A percentile compares a stretch with the other conserved stretches of the same genome.
Conservation (phyloP, 371 early-diverging fungal genomes). For the Syncephalastrum contaminatum region DNA sequence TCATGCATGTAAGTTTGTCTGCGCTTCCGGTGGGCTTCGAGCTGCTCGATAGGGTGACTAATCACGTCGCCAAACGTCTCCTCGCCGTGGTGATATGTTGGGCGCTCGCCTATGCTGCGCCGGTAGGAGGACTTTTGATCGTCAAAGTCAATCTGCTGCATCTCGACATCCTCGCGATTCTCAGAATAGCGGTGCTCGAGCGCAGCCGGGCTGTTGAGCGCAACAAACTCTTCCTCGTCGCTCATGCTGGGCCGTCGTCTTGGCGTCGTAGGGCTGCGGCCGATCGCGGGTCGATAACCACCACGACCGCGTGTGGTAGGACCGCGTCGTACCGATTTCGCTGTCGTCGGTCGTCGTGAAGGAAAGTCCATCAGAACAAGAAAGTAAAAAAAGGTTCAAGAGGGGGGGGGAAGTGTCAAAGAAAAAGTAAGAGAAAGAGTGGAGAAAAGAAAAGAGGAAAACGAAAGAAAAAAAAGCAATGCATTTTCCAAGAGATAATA, state of each 20-base stretch:
- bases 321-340: conserved; percentile 27
- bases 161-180: conserved; percentile 18
- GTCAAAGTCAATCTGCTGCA: conserved; percentile 16
- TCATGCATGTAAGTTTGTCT: conserved; percentile 22
- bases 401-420: background rate
- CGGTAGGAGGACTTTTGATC: background rate
- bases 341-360: conserved; percentile 3
- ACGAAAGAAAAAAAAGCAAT: conserved; percentile 2
- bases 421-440: background rate
- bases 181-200: background rate
- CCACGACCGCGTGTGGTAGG: conserved; percentile 39
- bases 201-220: conserved; percentile 11
- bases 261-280: conserved; percentile 16
- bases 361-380: conserved; percentile 1
- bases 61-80: conserved; percentile 49
- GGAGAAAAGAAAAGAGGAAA: background rate
- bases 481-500: background rate
- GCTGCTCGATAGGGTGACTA: conserved; percentile 36
- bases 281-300: conserved; percentile 26
- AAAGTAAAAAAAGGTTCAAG: conserved; percentile 1
- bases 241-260: conserved; percentile 1
- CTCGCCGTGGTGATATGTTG: conserved; percentile 37
- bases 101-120: conserved; percentile 9
- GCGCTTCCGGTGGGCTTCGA: conserved; percentile 34
- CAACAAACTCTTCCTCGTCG: conserved; percentile 37